Conservation (phyloP, 2,329 filamentous ascomycete species). For the Exophiala calicioides region DNA sequence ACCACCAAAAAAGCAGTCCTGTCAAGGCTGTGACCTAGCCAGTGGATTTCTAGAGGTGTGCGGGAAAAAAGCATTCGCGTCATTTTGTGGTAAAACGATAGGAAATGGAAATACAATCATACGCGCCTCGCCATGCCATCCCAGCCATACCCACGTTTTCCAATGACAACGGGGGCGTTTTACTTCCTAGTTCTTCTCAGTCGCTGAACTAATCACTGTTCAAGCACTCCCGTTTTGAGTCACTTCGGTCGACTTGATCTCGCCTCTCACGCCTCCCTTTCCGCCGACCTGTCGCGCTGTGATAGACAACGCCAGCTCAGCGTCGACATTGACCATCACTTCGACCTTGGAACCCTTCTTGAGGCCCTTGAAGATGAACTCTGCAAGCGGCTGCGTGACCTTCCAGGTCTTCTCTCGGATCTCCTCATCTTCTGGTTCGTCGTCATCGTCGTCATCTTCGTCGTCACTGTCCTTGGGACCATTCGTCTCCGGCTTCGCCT, state of each 20-base stretch:
- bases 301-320: conserved; percentile 76
- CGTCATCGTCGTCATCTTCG: conserved; percentile 64
- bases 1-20: not conserved
- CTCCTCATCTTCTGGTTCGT: conserved; percentile 88
- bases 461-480: conserved; percentile 59
- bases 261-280: conserved; percentile 78
- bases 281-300: conserved; percentile 83
- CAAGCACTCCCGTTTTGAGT: conserved; percentile 38
- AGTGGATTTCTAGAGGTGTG: not conserved
- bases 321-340: conserved; percentile 83
- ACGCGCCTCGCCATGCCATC: not conserved
- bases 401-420: conserved; percentile 90
- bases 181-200: not conserved
- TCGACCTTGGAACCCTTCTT: conserved; percentile 92
- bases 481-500: conserved; percentile 63
- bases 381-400: conserved; percentile 76
- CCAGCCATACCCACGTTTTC: not conserved
- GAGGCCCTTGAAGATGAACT: conserved; percentile 78
- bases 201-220: not conserved
- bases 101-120: not conserved
- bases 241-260: conserved; percentile 46
- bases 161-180: not conserved
- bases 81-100: not conserved
- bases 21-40: not conserved
- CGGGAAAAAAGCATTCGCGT: not conserved